A percentile compares a stretch with the other conserved stretches of the same genome.
Conservation (phyloP, 164 flowering plant genomes). For the Tetrastigma voinierianum region DNA sequence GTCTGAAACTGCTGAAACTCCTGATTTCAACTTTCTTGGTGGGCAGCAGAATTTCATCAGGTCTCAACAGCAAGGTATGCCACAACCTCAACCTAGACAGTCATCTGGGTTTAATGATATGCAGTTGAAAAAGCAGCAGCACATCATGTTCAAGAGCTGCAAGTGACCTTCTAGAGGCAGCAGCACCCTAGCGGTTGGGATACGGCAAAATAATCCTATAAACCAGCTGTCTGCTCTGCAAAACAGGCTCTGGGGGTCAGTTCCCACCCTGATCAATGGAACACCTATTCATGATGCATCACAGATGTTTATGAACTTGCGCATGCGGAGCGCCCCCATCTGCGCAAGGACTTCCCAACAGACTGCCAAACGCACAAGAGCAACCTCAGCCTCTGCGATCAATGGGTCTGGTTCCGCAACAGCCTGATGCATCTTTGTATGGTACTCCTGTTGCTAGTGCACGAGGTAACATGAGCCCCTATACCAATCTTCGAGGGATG, state of each 20-base stretch:
- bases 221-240: constrained; percentile 34
- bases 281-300: constrained; percentile 43
- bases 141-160: constrained; percentile 57
- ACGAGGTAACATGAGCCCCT: constrained; percentile 37
- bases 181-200: constrained; percentile 59
- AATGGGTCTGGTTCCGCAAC: constrained; percentile 42
- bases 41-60: constrained; percentile 27
- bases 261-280: constrained; percentile 39
- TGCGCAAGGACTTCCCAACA: constrained; percentile 45
- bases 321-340: constrained; percentile 32
- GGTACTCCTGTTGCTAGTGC: constrained; percentile 47
- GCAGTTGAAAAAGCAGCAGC: constrained; percentile 61
- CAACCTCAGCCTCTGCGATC: constrained; percentile 35
- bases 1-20: constrained; percentile 27
- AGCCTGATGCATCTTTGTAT: constrained; percentile 47
- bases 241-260: constrained; percentile 47
- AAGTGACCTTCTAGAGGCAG: constrained; percentile 70
- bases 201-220: constrained; percentile 39
- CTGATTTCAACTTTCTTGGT: constrained; percentile 27
- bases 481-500: constrained; percentile 45
- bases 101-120: constrained; percentile 49
- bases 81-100: constrained; percentile 40
- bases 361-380: constrained; percentile 37
- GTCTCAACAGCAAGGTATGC: constrained; percentile 37
- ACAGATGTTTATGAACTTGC: constrained; percentile 45